Evolutionary conservation across 2,329 filamentous ascomycete species (phyloP).

Genomic region (Periconia sp.): DNA sequence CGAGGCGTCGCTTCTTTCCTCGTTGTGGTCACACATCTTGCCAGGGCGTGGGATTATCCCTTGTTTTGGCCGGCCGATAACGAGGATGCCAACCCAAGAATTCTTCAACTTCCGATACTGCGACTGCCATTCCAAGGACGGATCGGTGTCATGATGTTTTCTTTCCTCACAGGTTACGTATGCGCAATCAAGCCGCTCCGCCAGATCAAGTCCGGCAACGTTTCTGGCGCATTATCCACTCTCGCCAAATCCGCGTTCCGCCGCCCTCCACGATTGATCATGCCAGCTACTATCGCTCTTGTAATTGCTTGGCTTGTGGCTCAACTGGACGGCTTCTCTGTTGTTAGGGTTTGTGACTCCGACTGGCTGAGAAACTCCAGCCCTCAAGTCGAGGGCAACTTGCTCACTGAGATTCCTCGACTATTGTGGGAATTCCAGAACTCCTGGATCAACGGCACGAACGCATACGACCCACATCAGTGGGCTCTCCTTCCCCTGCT

Average conservation of each 20-base stretch:
- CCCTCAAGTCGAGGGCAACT: conserved; percentile 46
- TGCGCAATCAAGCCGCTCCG: conserved; percentile 58
- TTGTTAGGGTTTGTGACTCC: conserved; percentile 52
- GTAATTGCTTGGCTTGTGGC: conserved; percentile 54
- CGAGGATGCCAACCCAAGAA: conserved; percentile 45
- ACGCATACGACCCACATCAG: conserved; percentile 58
- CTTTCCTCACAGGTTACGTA: conserved; percentile 59
- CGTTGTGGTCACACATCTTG: conserved; percentile 56
- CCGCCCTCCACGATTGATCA: conserved; percentile 54
- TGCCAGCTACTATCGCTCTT: conserved; percentile 56
- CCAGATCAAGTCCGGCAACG: conserved; percentile 51
- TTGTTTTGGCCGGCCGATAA: conserved; percentile 52
- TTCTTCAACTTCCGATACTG: conserved; percentile 56
- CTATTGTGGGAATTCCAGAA: conserved; percentile 50
- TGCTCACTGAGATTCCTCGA: conserved; percentile 49
- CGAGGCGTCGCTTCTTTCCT: conserved; percentile 57
- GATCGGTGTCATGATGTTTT: conserved; percentile 59
- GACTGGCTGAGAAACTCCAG: conserved; percentile 56
- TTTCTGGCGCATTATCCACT: conserved; percentile 48
- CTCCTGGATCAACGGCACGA: conserved; percentile 55
- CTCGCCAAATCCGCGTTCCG: conserved; percentile 58
- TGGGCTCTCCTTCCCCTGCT: conserved; percentile 57
- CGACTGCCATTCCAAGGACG: conserved; percentile 59
- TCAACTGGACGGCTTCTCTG: conserved; percentile 52
- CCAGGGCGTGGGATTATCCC: conserved; percentile 55